Evolutionary conservation across 768 basidiomycete species (phyloP), one percentile per base, ranked within the genome.

Genomic region (Boletellus sp.): DNA sequence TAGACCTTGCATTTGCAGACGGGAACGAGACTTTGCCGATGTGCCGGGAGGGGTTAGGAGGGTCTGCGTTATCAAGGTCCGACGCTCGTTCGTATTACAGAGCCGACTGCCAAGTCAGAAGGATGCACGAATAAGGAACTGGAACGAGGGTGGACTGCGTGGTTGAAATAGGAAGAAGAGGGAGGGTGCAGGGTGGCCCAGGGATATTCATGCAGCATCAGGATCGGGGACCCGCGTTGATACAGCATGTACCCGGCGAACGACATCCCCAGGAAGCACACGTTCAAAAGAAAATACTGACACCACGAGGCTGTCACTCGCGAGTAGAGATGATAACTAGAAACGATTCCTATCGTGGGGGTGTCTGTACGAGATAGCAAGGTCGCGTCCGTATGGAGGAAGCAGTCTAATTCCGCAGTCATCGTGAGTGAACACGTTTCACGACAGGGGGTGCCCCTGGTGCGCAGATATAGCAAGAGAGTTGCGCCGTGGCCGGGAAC

Each of bases 171-270:
- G 26, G 51, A 26, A 32, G 24, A 16, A 22, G 6, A 28, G 31
- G 28, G 22, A 36, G 37, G 57, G 43, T 15, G 49, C 17, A 38
- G 38, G 44, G 26, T 33, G 26, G 48, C 16, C 24, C 26, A 38
- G 8, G 20, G 33, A 28, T 10, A 28, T 28, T 28, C 28, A 8
- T 8, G 28, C 28, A 4, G 28, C 6, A 24, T 24, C 33, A 35
- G 26, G 31, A 59, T 47, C 43, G 47, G 23, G 22, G 37, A 48
- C 50, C 59, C 57, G 59, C 61, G 40, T 48, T 50, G 60, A 41
- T 40, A 9, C 51, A 42, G 43, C 60, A 28, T 60, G 53, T 33
- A 48, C 17, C 37, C 42, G 31, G 50, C 9, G 16, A 50, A 17
- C 26, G 36, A 41, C 28, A 6, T 26, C 4, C 24, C 56, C 45